Base-by-base conservation (phyloP, 2,329 filamentous ascomycete genomes). In the Beauveria varroae region DNA sequence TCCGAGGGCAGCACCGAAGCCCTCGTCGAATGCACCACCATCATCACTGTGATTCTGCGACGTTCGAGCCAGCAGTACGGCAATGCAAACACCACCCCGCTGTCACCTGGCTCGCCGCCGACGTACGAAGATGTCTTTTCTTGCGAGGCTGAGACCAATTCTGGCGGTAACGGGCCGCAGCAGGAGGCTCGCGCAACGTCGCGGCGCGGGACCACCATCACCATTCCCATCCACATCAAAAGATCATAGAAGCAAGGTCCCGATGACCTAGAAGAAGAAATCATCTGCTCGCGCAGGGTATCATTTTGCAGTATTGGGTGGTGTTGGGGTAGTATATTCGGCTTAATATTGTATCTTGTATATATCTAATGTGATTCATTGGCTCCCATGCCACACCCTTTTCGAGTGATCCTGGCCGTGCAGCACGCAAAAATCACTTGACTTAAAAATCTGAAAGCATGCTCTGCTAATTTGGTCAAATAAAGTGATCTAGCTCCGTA, bases 41-140 rank as follows among this genome's bases (percentile, higher is more conserved):
- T 53, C 26, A 46, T 59, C 37, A 59, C 57, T 26, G 40, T 53
- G 12, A 53, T 53, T 16, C 26, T 59, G 5, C 57, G 57, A 9
- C 57, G 57, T 46, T 49, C 47, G 22, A 59, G 57, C 57, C 57
- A 59, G 57, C 57, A 59, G 26, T 52, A 59, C 26, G 49, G 57
- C 24, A n/a, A 20, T 9, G n/a, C 22, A 18, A 24, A 24, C 5
- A 18, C 7, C 18, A n/a, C 28, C 2, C 2, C 46, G 1, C 43
- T 16, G 1, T 8, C 55, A 1, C 20, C 44, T 5, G 43, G 14
- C 20, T 22, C 56, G 24, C 40, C 57, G 7, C 57, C 57, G 5
- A 7, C 47, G 5, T 59, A 59, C 40, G 57, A 59, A 12, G 57
- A 59, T 8, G 34, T 40, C n/a, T 59, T 59, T n/a, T 26, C 3